Evolutionary conservation across 768 basidiomycete species (phyloP).

Genomic region (Termitomyces sp.): DNA sequence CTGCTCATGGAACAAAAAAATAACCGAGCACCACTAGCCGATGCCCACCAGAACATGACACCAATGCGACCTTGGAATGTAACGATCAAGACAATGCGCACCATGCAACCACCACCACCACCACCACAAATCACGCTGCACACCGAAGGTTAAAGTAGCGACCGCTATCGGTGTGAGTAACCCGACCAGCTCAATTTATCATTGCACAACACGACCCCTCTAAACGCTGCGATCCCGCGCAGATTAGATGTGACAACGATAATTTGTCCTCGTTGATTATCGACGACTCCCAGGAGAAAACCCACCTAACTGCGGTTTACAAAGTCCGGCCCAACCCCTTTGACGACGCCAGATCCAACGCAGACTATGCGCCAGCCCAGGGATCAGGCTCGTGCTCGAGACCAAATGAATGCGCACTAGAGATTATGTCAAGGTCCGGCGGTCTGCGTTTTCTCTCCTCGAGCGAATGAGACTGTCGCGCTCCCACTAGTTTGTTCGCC

Average conservation of each 20-base stretch:
- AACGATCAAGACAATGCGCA: neutral
- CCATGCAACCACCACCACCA: neutral
- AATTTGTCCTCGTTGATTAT: neutral
- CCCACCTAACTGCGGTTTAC: neutral
- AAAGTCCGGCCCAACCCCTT: neutral
- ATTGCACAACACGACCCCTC: too few species aligned
- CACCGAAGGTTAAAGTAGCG: too few species aligned
- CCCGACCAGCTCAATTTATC: neutral
- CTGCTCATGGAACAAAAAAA: too few species aligned
- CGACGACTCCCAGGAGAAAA: too few species aligned
- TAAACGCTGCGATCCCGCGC: neutral
- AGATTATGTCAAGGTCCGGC: neutral
- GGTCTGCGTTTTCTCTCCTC: neutral
- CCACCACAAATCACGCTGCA: neutral
- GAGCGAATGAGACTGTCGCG: neutral
- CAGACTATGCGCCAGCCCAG: neutral
- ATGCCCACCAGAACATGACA: neutral
- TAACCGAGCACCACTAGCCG: neutral
- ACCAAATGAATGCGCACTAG: neutral
- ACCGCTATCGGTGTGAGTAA: neutral
- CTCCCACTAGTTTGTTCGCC: too few species aligned
- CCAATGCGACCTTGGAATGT: neutral
- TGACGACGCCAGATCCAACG: neutral
- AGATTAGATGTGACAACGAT: neutral
- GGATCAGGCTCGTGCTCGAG: neutral